Percentiles rank a stretch among this genome's conserved stretches.
These are phyloP conservation scores for Psophocarpus tetragonolobus DNA, from an alignment of 306 rosid genomes.

Conservation along the genomic window DNA sequence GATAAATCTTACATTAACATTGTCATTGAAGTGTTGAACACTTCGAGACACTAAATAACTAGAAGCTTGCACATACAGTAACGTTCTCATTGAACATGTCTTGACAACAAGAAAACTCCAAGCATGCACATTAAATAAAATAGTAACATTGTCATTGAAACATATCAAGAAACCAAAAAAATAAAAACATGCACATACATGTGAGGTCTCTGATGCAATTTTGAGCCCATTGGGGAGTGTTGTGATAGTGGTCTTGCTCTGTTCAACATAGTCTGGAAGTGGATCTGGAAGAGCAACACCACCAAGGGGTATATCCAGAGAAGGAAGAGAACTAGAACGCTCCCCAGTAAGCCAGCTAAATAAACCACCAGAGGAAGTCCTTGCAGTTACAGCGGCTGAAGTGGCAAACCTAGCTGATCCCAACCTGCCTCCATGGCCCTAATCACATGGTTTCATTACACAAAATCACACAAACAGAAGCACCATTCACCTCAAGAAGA, in stretches of 20 bases:
- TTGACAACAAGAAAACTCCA: background rate
- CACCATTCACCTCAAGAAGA: slow-evolving; percentile 13
- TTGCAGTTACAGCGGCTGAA: slow-evolving; percentile 59
- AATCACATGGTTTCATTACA: slow-evolving; percentile 23
- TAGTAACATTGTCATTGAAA: background rate
- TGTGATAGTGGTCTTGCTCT: slow-evolving; percentile 75
- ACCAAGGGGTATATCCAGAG: slow-evolving; percentile 57
- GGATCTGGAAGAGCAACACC: slow-evolving; percentile 68
- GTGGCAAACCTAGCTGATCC: slow-evolving; percentile 65
- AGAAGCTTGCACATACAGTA: slow-evolving; percentile 41
- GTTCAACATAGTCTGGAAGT: slow-evolving; percentile 69
- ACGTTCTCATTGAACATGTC: background rate
- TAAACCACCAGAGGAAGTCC: slow-evolving; percentile 60
- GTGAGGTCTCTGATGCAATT: slow-evolving; percentile 78
- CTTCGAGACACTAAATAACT: background rate
- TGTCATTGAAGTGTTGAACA: background rate
- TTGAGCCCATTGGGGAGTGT: slow-evolving; percentile 79
- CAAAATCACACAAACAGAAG: background rate
- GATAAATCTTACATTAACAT: background rate
- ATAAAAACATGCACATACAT: slow-evolving; percentile 45
- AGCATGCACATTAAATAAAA: slow-evolving; percentile 41
- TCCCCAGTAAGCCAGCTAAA: slow-evolving; percentile 85
- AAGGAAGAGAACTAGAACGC: slow-evolving; percentile 57
- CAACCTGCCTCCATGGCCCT: slow-evolving; percentile 63
- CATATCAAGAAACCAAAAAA: background rate